Percentiles rank a stretch among this genome's conserved stretches.
Conservation (phyloP, 1,284 basidiomycete genomes). For the Marasmius tenuissimus region DNA sequence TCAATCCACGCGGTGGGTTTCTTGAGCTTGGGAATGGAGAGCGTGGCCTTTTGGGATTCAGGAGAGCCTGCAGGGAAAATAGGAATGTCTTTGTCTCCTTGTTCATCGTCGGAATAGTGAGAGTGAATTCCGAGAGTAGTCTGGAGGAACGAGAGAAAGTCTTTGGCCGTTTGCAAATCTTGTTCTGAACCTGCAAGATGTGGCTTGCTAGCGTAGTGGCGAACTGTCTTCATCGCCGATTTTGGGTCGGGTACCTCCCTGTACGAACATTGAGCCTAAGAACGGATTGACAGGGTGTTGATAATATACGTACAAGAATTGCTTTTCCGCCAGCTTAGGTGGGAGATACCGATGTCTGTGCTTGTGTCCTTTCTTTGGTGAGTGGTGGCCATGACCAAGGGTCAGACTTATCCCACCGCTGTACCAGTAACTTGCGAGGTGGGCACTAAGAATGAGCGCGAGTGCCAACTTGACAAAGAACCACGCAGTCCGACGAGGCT, state of each 20-base stretch:
- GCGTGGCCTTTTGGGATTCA: conserved; percentile 42
- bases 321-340: conserved; percentile 14
- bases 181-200: conserved; percentile 52
- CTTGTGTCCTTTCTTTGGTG: background rate
- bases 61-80: conserved; percentile 51
- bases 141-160: conserved; percentile 49
- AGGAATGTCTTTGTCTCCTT: conserved; percentile 23
- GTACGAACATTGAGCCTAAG: background rate
- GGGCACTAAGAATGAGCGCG: background rate
- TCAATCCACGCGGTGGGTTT: conserved; percentile 36
- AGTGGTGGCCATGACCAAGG: background rate
- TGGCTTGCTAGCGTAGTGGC: conserved; percentile 45
- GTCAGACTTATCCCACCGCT: no score
- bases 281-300: background rate
- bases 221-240: conserved; percentile 45
- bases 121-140: conserved; percentile 40
- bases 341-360: background rate
- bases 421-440: background rate
- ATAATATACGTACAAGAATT: conserved; percentile 13
- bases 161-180: conserved; percentile 51
- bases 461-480: no score
- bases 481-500: no score
- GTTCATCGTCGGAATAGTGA: conserved; percentile 18
- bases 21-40: conserved; percentile 18
- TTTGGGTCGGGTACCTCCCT: conserved; percentile 49